phyloP scores from a whole-genome alignment of 768 basidiomycete genomes.

The Rhodotorula graminis region DNA sequence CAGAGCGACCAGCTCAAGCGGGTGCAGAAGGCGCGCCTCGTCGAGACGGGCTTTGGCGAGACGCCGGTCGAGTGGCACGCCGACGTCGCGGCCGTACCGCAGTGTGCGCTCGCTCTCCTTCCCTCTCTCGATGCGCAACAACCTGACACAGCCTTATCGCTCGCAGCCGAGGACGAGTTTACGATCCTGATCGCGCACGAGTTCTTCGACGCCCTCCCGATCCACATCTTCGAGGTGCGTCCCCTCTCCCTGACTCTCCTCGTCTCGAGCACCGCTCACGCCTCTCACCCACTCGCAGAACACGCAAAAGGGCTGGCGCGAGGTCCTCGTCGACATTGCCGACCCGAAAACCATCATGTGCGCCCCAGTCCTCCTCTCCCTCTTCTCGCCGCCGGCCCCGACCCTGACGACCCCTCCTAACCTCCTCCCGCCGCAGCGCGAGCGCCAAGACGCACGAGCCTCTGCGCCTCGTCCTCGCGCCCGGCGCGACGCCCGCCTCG shows the following conservation, averaged over 20 bases:
- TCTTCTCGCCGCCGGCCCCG: not conserved
- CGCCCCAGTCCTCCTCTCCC: not conserved
- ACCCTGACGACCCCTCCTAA: conserved; percentile 10
- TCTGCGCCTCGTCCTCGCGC: conserved; percentile 65
- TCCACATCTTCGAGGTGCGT: conserved; percentile 77
- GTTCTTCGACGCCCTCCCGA: conserved; percentile 93
- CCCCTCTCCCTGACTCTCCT: not conserved
- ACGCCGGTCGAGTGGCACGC: conserved; percentile 64
- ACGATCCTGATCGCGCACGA: conserved; percentile 91
- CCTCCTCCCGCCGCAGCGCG: conserved; percentile 20
- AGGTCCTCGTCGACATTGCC: conserved; percentile 63
- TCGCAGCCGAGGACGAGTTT: conserved; percentile 51
- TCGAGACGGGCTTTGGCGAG: conserved; percentile 14
- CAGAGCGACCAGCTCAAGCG: conserved; percentile 29
- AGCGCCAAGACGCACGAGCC: conserved; percentile 44
- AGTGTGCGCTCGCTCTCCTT: conserved; percentile 10
- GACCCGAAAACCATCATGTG: conserved; percentile 28
- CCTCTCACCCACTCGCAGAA: conserved; percentile 46
- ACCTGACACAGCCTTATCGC: conserved; percentile 22
- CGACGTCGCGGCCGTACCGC: conserved; percentile 57
- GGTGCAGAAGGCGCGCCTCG: conserved; percentile 34
- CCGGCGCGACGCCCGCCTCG: conserved; percentile 56
- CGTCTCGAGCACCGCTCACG: not conserved
- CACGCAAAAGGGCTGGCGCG: conserved; percentile 73
- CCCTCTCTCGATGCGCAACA: not conserved